Percentiles rank a stretch among this genome's conserved stretches.
Conservation (phyloP, 2,329 filamentous ascomycete species). For the Ophiocordyceps camponoti-floridani region DNA sequence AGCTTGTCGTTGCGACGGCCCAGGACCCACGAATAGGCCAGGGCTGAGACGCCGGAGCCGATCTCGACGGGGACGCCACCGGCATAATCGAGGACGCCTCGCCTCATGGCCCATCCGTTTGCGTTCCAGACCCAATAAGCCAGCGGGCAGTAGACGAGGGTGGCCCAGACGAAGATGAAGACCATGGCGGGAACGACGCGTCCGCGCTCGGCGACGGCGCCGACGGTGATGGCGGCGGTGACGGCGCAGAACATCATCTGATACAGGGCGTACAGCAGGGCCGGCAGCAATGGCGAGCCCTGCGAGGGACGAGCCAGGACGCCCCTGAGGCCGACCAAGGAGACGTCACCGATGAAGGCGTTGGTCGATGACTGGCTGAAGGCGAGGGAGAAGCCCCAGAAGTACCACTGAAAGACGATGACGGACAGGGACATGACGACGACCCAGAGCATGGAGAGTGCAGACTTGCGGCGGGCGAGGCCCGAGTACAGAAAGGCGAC, state of each 20-base stretch:
- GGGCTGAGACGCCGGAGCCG: slow-evolving; percentile 50
- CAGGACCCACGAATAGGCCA: slow-evolving; percentile 57
- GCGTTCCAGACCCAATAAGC: slow-evolving; percentile 67
- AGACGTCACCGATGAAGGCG: slow-evolving; percentile 59
- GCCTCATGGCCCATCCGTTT: slow-evolving; percentile 51
- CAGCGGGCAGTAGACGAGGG: slow-evolving; percentile 54
- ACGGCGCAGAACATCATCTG: slow-evolving; percentile 82
- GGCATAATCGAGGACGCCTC: slow-evolving; percentile 57
- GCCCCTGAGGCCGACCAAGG: slow-evolving; percentile 66
- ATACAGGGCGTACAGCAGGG: slow-evolving; percentile 70
- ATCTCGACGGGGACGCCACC: slow-evolving; percentile 63
- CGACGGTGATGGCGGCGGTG: slow-evolving; percentile 52
- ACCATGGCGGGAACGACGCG: slow-evolving; percentile 42
- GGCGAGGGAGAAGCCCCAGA: slow-evolving; percentile 79
- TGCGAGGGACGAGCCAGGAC: slow-evolving; percentile 55
- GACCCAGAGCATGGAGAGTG: slow-evolving; percentile 73
- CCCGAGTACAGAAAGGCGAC: slow-evolving; percentile 93
- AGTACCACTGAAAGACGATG: slow-evolving; percentile 85
- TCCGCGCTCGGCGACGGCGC: slow-evolving; percentile 41
- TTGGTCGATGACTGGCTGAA: slow-evolving; percentile 61
- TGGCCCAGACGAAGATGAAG: slow-evolving; percentile 56
- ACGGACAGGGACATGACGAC: slow-evolving; percentile 67
- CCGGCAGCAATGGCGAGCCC: slow-evolving; percentile 53
- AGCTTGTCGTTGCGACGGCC: slow-evolving; percentile 49
- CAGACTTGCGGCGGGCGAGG: slow-evolving; percentile 75